Conservation (phyloP, 441 rosid genomes). For the Iberis amara region DNA sequence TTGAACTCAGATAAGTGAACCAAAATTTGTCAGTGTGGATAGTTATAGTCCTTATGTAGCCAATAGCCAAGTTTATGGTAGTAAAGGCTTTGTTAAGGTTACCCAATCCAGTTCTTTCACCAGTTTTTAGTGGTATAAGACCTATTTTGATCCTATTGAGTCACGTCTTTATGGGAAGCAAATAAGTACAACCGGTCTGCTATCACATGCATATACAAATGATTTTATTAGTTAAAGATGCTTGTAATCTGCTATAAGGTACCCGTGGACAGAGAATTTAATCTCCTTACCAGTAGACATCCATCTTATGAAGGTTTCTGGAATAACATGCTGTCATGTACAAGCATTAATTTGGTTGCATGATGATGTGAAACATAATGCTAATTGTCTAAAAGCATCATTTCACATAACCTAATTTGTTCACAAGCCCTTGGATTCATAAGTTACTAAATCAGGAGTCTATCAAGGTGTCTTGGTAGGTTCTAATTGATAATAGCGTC, state of each 20-base stretch:
- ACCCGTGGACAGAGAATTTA: neutral
- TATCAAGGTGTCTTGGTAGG: neutral
- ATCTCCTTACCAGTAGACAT: neutral
- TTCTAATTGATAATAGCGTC: no score
- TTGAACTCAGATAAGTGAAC: slow-evolving; percentile 38
- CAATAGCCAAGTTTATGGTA: slow-evolving; percentile 23
- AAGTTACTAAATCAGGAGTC: neutral
- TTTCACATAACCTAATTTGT: neutral
- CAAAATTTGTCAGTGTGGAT: slow-evolving; percentile 32
- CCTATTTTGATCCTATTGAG: neutral
- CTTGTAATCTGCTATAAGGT: slow-evolving; percentile 2
- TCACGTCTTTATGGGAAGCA: neutral
- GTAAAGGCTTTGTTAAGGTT: slow-evolving; percentile 24
- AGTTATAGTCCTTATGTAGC: slow-evolving; percentile 30
- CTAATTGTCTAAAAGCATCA: neutral
- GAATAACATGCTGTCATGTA: neutral
- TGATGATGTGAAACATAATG: neutral
- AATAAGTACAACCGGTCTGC: neutral
- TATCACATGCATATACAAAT: neutral
- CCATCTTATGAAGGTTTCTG: neutral
- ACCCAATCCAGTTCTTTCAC: slow-evolving; percentile 8
- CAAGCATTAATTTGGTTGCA: neutral
- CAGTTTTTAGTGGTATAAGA: neutral
- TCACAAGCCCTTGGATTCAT: slow-evolving; percentile 16
- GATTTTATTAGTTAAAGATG: slow-evolving; percentile 5